Base-by-base conservation (phyloP, 1,139 yeast species). In the Geotrichum australiense region DNA sequence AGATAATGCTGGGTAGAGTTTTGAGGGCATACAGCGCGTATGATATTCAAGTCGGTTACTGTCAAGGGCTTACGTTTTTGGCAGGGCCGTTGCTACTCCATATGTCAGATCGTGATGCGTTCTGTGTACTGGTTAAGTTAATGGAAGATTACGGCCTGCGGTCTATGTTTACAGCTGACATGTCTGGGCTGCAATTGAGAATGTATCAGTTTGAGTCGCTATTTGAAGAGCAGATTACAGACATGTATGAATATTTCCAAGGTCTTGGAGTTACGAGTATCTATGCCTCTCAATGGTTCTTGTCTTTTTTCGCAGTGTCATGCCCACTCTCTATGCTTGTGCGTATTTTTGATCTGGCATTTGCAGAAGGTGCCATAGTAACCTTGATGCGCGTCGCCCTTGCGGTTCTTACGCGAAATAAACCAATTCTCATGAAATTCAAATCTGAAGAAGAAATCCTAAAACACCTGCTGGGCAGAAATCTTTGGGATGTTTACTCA, bases 1-100 rank as follows among this genome's bases (percentile, higher is more conserved):
- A 67, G 45, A 45, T 49, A 19, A 67, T 67, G 52, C 69, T 79
- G 41, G 78, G 78, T 29, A 70, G 73, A 24, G 74, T 79, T 22
- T 65, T 79, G 50, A 74, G 80, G 46, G 85, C 82, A 0, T 79
- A 75, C 53, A 77, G 81, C 39, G 74, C 78, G 50, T 79, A 77
- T 54, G 85, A 79, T 57, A 71, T 72, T 39, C 82, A 78, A 52
- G 74, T 79, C 49, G 86, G 86, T 6, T 79, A 79, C 56, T 79
- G 86, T 55, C 86, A 79, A 56, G 86, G 86, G 3, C 62, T 80
- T 22, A 71, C 80, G 23, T 80, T 80, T 53, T 62, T 80, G 34
- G 83, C 78, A n/a, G 84, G 83, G 3, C 78, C 80, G 5, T 62
- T 79, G 40, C 67, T 74, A 48, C 70, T 76, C 58, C 65, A 75